Conservation (phyloP, 2,329 filamentous ascomycete species). For the Calonectria henricotiae region DNA sequence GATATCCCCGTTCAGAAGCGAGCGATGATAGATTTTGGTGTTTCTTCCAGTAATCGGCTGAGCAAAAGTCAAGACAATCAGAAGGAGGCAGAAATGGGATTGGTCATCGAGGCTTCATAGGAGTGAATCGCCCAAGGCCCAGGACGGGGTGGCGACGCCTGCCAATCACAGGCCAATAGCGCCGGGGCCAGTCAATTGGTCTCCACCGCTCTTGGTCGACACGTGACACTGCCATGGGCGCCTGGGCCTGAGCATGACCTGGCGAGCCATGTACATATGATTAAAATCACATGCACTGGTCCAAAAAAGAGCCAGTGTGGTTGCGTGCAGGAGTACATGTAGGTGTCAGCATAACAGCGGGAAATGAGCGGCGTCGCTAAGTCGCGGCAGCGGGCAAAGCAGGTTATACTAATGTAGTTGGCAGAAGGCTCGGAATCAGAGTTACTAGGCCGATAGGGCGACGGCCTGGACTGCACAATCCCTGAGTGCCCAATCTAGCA, state of each 20-base stretch:
- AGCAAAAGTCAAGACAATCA: constrained; percentile 39
- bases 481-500: constrained; percentile 15
- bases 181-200: constrained; percentile 32
- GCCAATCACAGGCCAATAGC: constrained; percentile 47
- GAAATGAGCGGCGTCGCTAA: constrained; percentile 24
- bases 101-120: constrained; percentile 48
- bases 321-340: background rate
- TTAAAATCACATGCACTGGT: constrained; percentile 25
- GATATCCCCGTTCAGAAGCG: constrained; percentile 5
- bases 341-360: constrained; percentile 19
- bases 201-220: constrained; percentile 25
- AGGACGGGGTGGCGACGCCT: constrained; percentile 36
- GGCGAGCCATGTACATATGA: constrained; percentile 4
- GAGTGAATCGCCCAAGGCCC: constrained; percentile 42
- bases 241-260: constrained; percentile 11
- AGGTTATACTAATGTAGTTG: constrained; percentile 15
- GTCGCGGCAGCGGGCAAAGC: constrained; percentile 4
- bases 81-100: constrained; percentile 47
- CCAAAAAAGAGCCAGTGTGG: background rate
- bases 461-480: constrained; percentile 1
- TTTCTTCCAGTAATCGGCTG: constrained; percentile 15
- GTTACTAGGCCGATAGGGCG: constrained; percentile 19
- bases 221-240: constrained; percentile 38
- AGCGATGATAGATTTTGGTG: background rate
- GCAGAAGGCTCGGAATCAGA: constrained; percentile 8